Evolutionary conservation across 2,329 filamentous ascomycete genomes (phyloP).

Genomic region (Colletotrichum graminicola): DNA sequence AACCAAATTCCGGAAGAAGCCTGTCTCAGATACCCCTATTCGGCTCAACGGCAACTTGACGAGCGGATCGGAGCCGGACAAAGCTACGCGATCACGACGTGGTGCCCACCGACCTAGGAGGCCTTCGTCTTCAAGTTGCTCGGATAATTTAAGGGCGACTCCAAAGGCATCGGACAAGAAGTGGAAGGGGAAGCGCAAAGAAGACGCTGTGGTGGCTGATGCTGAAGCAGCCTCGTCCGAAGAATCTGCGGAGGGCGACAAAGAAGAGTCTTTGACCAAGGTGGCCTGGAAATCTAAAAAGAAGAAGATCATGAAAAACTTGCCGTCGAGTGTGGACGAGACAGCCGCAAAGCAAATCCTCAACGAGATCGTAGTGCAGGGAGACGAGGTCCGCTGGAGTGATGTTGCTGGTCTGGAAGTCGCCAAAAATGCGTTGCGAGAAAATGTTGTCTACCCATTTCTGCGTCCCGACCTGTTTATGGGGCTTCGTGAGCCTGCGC

Average conservation of each 20-base stretch:
- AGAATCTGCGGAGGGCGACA: slow-evolving; percentile 52
- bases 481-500: slow-evolving; percentile 91
- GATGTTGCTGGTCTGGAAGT: slow-evolving; percentile 92
- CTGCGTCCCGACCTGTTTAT: slow-evolving; percentile 95
- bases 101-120: background rate
- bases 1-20: slow-evolving; percentile 32
- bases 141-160: background rate
- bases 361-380: slow-evolving; percentile 94
- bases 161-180: slow-evolving; percentile 5
- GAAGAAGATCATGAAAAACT: slow-evolving; percentile 75
- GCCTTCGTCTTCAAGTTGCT: slow-evolving; percentile 28
- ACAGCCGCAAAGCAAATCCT: slow-evolving; percentile 89
- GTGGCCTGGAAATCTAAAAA: slow-evolving; percentile 73
- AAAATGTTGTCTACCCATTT: slow-evolving; percentile 97
- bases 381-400: slow-evolving; percentile 94
- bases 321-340: slow-evolving; percentile 86
- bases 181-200: slow-evolving; percentile 48
- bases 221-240: slow-evolving; percentile 63
- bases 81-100: slow-evolving; percentile 6
- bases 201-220: slow-evolving; percentile 54
- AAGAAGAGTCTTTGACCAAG: slow-evolving; percentile 56
- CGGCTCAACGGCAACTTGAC: slow-evolving; percentile 6
- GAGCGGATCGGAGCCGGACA: slow-evolving; percentile 33
- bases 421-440: slow-evolving; percentile 91
- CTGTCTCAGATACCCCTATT: slow-evolving; percentile 4